Evolutionary conservation across 2,329 filamentous ascomycete genomes (phyloP).

Genomic region (Arthroderma uncinatum): DNA sequence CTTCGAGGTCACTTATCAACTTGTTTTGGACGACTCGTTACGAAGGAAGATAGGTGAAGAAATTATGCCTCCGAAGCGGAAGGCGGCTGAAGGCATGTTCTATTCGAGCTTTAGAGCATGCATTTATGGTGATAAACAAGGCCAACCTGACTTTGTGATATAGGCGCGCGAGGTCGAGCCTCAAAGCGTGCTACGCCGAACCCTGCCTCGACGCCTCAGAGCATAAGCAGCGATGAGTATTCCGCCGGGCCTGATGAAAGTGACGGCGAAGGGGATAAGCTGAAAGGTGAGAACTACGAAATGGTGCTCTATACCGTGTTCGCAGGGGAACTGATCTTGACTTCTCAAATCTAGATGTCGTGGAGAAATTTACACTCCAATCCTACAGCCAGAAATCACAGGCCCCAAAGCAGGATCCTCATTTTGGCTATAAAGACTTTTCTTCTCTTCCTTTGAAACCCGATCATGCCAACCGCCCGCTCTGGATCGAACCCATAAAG

Average conservation of each 20-base stretch:
- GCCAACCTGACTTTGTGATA: not conserved
- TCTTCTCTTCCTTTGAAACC: constrained; percentile 72
- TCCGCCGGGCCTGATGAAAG: constrained; percentile 44
- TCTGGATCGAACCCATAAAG: constrained; percentile 85
- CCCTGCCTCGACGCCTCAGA: constrained; percentile 32
- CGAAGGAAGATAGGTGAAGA: not conserved
- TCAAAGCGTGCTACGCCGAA: constrained; percentile 40
- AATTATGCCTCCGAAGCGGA: constrained; percentile 65
- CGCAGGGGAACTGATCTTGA: not conserved
- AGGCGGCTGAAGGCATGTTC: constrained; percentile 46
- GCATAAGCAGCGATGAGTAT: constrained; percentile 45
- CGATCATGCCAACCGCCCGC: constrained; percentile 77
- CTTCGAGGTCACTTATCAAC: not conserved
- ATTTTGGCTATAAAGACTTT: constrained; percentile 61
- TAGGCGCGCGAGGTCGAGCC: constrained; percentile 34
- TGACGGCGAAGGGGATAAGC: constrained; percentile 35
- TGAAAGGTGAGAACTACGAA: constrained; percentile 33
- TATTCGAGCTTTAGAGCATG: constrained; percentile 17
- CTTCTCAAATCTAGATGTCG: constrained; percentile 27
- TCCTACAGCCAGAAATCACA: constrained; percentile 37
- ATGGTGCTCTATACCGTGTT: not conserved
- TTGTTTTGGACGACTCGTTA: not conserved
- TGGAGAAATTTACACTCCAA: constrained; percentile 45
- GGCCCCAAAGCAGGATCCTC: constrained; percentile 39
- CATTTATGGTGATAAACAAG: not conserved